Evolutionary conservation across 202 grass and related monocot genomes (phyloP).

Genomic region (Setaria italica): DNA sequence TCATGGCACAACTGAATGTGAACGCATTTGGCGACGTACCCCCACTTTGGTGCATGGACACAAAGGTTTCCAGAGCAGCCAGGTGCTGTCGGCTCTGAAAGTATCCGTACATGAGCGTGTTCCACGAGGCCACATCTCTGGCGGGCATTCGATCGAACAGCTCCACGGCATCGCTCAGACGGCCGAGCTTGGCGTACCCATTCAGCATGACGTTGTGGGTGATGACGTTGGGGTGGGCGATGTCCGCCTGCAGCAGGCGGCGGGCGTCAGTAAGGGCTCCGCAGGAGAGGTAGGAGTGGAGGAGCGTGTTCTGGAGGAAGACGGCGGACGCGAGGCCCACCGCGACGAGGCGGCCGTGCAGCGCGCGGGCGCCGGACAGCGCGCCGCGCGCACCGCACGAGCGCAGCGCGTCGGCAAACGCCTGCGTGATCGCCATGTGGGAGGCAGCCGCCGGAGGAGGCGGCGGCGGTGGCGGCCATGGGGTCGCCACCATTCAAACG

Average conservation of each 20-base stretch:
- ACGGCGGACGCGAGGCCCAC: constrained; percentile 69
- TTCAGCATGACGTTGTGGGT: constrained; percentile 86
- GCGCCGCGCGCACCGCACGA: constrained; percentile 49
- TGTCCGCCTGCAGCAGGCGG: constrained; percentile 51
- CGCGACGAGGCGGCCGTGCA: constrained; percentile 75
- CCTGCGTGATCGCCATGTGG: constrained; percentile 80
- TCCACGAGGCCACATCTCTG: constrained; percentile 80
- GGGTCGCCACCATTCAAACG: constrained; percentile 83
- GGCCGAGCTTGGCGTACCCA: constrained; percentile 63
- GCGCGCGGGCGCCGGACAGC: constrained; percentile 52
- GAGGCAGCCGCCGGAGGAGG: constrained; percentile 41
- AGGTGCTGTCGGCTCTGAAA: constrained; percentile 52
- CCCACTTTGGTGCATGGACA: constrained; percentile 52
- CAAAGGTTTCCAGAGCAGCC: constrained; percentile 55
- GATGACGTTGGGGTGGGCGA: constrained; percentile 63
- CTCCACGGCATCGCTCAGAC: constrained; percentile 56
- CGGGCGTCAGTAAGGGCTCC: constrained; percentile 66
- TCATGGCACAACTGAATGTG: constrained; percentile 69
- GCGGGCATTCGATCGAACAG: constrained; percentile 85
- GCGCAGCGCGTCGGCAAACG: constrained; percentile 62
- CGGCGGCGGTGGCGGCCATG: constrained; percentile 55
- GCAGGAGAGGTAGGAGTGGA: constrained; percentile 80
- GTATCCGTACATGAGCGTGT: constrained; percentile 82
- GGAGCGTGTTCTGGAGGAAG: constrained; percentile 91
- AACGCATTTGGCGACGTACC: constrained; percentile 67